Conservation (phyloP, 2,329 filamentous ascomycete genomes). For the Orbilia oligospora region DNA sequence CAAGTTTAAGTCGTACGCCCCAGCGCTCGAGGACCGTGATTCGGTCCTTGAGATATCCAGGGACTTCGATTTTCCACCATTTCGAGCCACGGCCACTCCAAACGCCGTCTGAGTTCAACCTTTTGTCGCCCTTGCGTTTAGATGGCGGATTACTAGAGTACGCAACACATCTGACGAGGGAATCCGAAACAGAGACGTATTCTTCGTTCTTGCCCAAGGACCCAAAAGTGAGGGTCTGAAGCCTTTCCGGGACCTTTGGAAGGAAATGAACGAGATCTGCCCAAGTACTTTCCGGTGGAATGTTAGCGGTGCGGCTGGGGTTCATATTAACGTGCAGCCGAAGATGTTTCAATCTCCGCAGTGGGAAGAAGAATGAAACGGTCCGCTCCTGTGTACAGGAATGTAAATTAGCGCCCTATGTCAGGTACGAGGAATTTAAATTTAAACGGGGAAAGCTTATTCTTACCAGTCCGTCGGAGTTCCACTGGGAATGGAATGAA, state of each 20-base stretch:
- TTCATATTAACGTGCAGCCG: conserved; percentile 61
- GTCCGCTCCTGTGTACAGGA: conserved; percentile 52
- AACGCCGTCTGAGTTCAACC: conserved; percentile 50
- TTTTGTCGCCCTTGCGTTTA: conserved; percentile 54
- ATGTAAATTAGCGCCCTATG: conserved; percentile 43
- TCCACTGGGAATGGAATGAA: conserved; percentile 61
- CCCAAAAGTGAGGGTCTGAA: conserved; percentile 56
- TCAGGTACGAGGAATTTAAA: conserved; percentile 15
- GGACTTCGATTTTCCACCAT: conserved; percentile 58
- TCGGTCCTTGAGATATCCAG: conserved; percentile 52
- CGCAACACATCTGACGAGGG: conserved; percentile 60
- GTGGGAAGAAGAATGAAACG: conserved; percentile 59
- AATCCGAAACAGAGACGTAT: conserved; percentile 56
- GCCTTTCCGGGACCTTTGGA: conserved; percentile 53
- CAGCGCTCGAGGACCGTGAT: conserved; percentile 56
- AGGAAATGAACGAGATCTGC: conserved; percentile 55
- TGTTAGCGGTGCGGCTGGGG: conserved; percentile 59
- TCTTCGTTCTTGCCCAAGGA: conserved; percentile 60
- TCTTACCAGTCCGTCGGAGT: conserved; percentile 60
- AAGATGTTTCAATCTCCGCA: conserved; percentile 60
- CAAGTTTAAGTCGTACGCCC: conserved; percentile 57
- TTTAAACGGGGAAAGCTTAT: conserved; percentile 25
- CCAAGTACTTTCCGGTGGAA: conserved; percentile 59
- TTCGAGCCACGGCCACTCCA: conserved; percentile 59
- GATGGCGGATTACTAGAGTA: conserved; percentile 52